Conservation (phyloP, 768 basidiomycete genomes). For the Tremella fuciformis region DNA sequence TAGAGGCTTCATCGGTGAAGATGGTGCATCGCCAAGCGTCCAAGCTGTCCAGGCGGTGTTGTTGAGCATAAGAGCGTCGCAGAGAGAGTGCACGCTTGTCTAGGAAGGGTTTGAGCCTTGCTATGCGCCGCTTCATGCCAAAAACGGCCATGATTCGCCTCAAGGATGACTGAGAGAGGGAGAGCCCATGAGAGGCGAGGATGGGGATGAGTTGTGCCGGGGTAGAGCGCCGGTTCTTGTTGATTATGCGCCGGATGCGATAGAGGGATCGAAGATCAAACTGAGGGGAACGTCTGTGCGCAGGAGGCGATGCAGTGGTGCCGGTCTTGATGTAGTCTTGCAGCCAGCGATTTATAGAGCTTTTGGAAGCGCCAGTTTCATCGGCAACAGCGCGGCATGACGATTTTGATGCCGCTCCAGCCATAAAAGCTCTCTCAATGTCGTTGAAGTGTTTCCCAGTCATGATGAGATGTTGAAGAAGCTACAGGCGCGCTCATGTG, state of each 20-base stretch:
- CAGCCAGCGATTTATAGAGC: too few species aligned
- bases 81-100: not conserved
- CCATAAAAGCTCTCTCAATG: too few species aligned
- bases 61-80: conserved; percentile 5
- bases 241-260: not conserved
- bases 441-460: too few species aligned
- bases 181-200: not conserved
- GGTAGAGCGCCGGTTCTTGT: not conserved
- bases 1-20: conserved; percentile 8
- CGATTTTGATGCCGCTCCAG: too few species aligned
- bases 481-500: too few species aligned
- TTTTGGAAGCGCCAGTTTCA: too few species aligned
- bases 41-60: conserved; percentile 1
- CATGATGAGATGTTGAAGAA: too few species aligned
- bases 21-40: conserved; percentile 17
- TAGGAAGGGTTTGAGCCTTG: conserved; percentile 14
- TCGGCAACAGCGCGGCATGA: too few species aligned
- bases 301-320: too few species aligned
- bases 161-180: conserved; percentile 6
- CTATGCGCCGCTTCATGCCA: conserved; percentile 12
- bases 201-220: conserved; percentile 6
- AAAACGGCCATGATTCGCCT: conserved; percentile 6
- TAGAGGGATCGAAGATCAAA: not conserved
- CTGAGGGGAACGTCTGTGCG: too few species aligned
- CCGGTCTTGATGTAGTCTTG: too few species aligned